Evolutionary conservation across 805 yeast genomes (phyloP), one percentile per base, ranked within the genome.

Genomic region (Hanseniaspora mollemarum): DNA sequence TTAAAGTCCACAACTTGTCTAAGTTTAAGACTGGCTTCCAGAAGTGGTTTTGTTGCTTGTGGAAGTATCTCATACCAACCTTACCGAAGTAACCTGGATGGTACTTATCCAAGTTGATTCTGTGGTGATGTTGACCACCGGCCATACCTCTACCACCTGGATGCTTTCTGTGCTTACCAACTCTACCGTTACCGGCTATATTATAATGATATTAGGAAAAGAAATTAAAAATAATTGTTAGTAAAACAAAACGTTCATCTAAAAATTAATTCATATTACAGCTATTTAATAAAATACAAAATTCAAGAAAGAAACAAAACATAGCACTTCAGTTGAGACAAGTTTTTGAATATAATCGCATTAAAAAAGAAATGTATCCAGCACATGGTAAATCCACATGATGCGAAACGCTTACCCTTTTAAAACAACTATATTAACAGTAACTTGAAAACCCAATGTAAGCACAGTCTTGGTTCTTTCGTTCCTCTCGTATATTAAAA

Each of bases 121-220:
- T 87, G 96, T 92, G 98, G 78, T 92, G 99, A 77, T 90, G 97
- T 78, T 80, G 90, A 87, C 99, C 99, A 90, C 99, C 99, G 73
- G 99, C 99, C 88, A 77, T 90, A 92, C 99, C 99, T 78, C 97
- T 88, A 79, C 98, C 98, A 92, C 98, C 98, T 63, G 98, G 96
- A 69, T 85, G 92, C 95, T 92, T 92, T 87, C 98, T 88, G 94
- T 92, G 98, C 84, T 92, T 92, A 77, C 99, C 99, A 76, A 92
- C 77, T 82, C 99, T 94, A 85, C 98, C 98, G 75, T 90, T 82
- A 86, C 98, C 98, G 94, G 97, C 97, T 84, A 67, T 64, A 44
- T 28, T 37, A 32, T 24, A 51, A 45, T 26, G 6, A 38, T 44
- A 41, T 29, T 42, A n/a, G 9, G 8, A 37, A 29, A 28, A 45